Conservation (phyloP, 2,329 filamentous ascomycete genomes). For the Ophiostoma angusticollis region DNA sequence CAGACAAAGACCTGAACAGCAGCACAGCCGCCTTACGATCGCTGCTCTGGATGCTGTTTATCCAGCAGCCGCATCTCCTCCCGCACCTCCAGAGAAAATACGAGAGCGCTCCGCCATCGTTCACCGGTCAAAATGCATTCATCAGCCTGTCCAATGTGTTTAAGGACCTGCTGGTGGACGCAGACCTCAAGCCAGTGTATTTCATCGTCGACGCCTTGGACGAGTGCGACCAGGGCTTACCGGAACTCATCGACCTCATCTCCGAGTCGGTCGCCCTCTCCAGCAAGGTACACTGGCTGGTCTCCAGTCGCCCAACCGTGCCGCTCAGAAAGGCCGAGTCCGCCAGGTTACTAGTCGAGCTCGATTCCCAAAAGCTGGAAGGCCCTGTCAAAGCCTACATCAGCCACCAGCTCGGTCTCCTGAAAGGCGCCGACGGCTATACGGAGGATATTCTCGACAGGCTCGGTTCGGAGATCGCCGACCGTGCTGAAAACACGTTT, state of each 20-base stretch:
- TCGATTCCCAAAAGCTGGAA: neutral
- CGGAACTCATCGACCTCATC: conserved; percentile 1
- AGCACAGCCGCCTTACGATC: conserved; percentile 13
- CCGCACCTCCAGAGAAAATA: conserved; percentile 14
- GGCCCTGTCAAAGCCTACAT: conserved; percentile 3
- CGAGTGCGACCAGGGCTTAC: neutral
- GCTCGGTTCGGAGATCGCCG: neutral
- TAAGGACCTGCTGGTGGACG: neutral
- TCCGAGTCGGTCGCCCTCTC: neutral
- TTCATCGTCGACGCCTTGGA: conserved; percentile 5
- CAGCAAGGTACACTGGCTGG: conserved; percentile 2
- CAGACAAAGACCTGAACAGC: conserved; percentile 11
- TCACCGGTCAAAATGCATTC: conserved; percentile 7
- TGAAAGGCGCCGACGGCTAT: neutral
- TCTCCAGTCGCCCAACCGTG: conserved; percentile 1
- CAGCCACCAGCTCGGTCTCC: neutral
- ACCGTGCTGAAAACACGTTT: conserved; percentile 1
- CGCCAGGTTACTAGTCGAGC: neutral
- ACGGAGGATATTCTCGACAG: neutral
- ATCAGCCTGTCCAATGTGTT: neutral
- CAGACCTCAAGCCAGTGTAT: neutral
- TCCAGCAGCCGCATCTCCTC: conserved; percentile 13
- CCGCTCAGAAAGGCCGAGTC: neutral
- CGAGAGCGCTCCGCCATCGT: conserved; percentile 5
- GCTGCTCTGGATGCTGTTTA: conserved; percentile 14